Conservation (phyloP, 2,329 filamentous ascomycete genomes). For the Diaporthe aspalathi region DNA sequence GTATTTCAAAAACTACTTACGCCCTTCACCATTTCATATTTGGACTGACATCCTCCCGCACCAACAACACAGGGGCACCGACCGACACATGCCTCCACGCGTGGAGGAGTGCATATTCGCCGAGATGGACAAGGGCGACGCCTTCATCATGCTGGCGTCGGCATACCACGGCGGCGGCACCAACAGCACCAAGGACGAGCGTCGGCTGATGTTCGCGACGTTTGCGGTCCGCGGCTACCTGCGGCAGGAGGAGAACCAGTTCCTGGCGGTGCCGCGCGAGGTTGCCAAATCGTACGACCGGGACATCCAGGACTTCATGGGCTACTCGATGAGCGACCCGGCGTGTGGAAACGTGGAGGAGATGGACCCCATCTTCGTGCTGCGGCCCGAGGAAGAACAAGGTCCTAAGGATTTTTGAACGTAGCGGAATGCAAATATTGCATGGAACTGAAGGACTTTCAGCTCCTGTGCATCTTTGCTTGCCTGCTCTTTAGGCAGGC, state of each 20-base stretch:
- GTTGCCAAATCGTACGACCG: not conserved
- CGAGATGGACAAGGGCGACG: slow-evolving; percentile 20
- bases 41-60: not conserved
- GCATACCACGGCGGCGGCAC: not conserved
- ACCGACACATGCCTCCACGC: slow-evolving; percentile 2
- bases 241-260: slow-evolving; percentile 18
- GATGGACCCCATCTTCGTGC: slow-evolving; percentile 5
- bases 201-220: slow-evolving; percentile 13
- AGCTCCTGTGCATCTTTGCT: no score
- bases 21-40: not conserved
- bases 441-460: no score
- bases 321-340: slow-evolving; percentile 15
- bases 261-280: slow-evolving; percentile 4
- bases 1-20: not conserved
- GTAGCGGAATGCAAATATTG: not conserved
- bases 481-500: not conserved
- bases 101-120: slow-evolving; percentile 9
- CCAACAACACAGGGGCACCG: not conserved
- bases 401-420: not conserved
- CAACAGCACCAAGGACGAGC: slow-evolving; percentile 8
- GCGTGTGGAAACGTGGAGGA: slow-evolving; percentile 9
- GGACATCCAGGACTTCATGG: slow-evolving; percentile 14
- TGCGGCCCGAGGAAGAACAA: slow-evolving; percentile 1
- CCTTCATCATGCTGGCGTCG: slow-evolving; percentile 19
- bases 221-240: slow-evolving; percentile 8